phyloP scores from a whole-genome alignment of 768 basidiomycete genomes.

The Pisolithus albus region DNA sequence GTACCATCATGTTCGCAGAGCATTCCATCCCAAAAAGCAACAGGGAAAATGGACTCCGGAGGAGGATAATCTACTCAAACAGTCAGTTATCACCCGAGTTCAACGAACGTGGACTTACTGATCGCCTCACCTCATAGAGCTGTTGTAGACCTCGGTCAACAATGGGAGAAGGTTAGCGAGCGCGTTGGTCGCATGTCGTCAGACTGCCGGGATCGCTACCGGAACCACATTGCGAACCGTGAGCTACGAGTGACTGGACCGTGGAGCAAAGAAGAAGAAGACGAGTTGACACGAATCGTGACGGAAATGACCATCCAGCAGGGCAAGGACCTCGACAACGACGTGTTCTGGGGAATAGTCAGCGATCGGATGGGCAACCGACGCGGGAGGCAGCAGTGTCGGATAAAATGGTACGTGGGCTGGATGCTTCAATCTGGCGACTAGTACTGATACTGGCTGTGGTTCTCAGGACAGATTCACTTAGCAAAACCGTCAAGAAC shows the following conservation, averaged over 20 bases:
- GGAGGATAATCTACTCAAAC: conserved; percentile 58
- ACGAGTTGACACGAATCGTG: conserved; percentile 65
- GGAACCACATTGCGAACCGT: conserved; percentile 71
- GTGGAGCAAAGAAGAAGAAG: conserved; percentile 81
- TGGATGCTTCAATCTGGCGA: background rate
- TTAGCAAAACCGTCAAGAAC: conserved; percentile 67
- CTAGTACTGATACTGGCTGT: background rate
- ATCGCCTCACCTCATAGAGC: conserved; percentile 39
- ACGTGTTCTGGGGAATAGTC: conserved; percentile 79
- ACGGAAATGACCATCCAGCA: conserved; percentile 65
- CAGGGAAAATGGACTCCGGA: conserved; percentile 64
- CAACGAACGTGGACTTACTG: conserved; percentile 2
- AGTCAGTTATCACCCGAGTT: conserved; percentile 36
- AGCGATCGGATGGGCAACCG: conserved; percentile 70
- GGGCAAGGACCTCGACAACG: conserved; percentile 68
- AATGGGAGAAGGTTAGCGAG: conserved; percentile 73
- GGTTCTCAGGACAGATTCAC: conserved; percentile 59
- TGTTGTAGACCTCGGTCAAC: conserved; percentile 60
- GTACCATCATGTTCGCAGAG: conserved; percentile 72
- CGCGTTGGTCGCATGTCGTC: conserved; percentile 68
- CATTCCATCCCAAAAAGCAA: conserved; percentile 59
- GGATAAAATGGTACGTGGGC: conserved; percentile 68
- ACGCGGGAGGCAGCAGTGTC: conserved; percentile 76
- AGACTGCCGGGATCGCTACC: conserved; percentile 81
- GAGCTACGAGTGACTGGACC: conserved; percentile 57